Evolutionary conservation across 306 rosid species (phyloP), one percentile per base, ranked within the genome.

Genomic region (Vigna reflexopilosa): DNA sequence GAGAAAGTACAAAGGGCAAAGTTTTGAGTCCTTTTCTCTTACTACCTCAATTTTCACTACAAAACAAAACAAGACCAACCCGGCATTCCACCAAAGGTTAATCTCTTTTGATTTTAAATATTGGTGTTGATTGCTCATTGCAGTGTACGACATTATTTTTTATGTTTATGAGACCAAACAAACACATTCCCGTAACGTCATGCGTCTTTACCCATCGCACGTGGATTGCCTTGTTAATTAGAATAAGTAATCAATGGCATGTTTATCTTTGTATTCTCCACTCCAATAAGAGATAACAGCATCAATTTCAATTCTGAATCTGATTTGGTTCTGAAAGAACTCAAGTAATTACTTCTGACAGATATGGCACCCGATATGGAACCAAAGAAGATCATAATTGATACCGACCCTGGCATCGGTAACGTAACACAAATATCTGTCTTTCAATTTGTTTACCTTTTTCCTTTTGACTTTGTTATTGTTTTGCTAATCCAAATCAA

Each of bases 381-480:
- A 59, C 83, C 91, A 59, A 92, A 92, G 92, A 92, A 92, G 89
- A 87, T 92, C 78, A 92, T 94, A 80, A 94, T 94, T 42, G 98
- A 94, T 75, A 94, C 98, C 14, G 98, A 94, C 67, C 98, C 98
- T 36, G 98, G 98, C 36, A 89, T 94, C 58, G 98, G 98, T 93
- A 78, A 73, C 50, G 56, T 24, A 13, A 19, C 32, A 28, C 32
- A 28, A 3, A 28, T 28, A 28, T 28, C 32, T 3, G 32, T 28
- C 7, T 67, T 68, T 77, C 67, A 15, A 16, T 56, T 45, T 13
- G 1, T 7, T 12, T 45, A 20, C 13, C 2, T 28, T 2, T 8
- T 10, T 44, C 32, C 32, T 28, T 9, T 10, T 7, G 1, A 42
- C 47, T 42, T 45, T 45, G 15, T 75, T 22, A 4, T 11, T 26